Evolutionary conservation across 768 basidiomycete genomes (phyloP), one percentile per base, ranked within the genome.

Genomic region (Boletellus sp.): DNA sequence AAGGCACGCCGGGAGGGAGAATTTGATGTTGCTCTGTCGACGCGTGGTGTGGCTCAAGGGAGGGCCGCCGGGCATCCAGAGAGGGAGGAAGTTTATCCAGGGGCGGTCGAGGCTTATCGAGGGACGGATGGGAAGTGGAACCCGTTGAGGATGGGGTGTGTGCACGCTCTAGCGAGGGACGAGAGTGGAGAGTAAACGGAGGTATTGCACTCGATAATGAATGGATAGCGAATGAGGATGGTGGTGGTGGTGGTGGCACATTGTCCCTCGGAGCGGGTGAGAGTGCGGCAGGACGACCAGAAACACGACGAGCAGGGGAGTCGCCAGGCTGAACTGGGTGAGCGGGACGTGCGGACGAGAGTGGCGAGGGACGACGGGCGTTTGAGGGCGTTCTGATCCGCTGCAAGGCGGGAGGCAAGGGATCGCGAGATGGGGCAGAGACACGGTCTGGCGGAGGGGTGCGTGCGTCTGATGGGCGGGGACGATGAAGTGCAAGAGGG

Each of bases 301-400:
- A 42, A 39, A 44, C 19, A 38, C 48, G 45, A 12, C 54, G 58
- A 32, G 10, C 39, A 16, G 17, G 3, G 16, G 54, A 12, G 17
- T 60, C 61, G 33, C 45, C 31, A 26, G 52, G 55, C 26, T 44
- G 52, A 4, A 47, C 41, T 11, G 61, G 44, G n/a, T 61, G 49
- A 23, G 46, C 23, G 20, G 45, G 12, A 15, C 46, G 53, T n/a
- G 54, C 41, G 20, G 55, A 51, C 4, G 60, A 52, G 45, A 24
- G 16, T 17, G 45, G 37, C 36, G 11, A 22, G 32, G 26, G 22
- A 34, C 42, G 53, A 19, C 34, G 28, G 3, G 55, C 47, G 7
- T 57, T 67, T 1, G 65, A 58, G 23, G 60, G 50, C 3, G 65
- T 52, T 55, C 54, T 58, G 24, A 40, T 34, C 20, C 65, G 55